phyloP scores from a whole-genome alignment of 345 rosid species.

The Boechera stricta region DNA sequence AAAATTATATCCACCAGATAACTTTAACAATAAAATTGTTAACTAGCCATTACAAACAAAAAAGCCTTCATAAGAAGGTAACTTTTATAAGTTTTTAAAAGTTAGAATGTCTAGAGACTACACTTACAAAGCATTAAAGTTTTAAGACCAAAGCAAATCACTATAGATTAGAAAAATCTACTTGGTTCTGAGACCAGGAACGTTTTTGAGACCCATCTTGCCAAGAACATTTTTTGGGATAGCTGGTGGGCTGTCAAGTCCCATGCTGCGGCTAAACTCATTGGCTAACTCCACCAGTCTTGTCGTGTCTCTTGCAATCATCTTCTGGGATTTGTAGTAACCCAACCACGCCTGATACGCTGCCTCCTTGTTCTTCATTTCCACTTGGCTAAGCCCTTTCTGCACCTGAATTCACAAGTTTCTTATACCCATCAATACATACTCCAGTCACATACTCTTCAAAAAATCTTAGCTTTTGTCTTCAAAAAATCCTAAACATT shows the following conservation, averaged over 20 bases:
- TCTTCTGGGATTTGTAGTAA: constrained; percentile 86
- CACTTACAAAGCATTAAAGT: constrained; percentile 25
- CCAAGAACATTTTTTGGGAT: constrained; percentile 72
- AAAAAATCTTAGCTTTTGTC: neutral
- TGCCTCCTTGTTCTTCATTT: constrained; percentile 85
- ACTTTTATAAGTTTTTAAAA: neutral
- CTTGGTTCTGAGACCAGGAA: constrained; percentile 84
- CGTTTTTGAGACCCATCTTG: constrained; percentile 92
- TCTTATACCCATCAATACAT: constrained; percentile 18
- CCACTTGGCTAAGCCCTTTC: constrained; percentile 71
- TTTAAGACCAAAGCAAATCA: constrained; percentile 2
- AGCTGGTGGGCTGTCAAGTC: constrained; percentile 82
- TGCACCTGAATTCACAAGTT: constrained; percentile 62
- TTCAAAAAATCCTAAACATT: constrained; percentile 22
- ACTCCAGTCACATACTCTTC: neutral
- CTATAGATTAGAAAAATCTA: constrained; percentile 39
- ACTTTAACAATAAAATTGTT: no score
- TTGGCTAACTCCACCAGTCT: constrained; percentile 92
- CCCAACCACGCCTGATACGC: constrained; percentile 99
- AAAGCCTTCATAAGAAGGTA: neutral
- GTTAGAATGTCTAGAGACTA: neutral
- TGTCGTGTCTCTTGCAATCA: constrained; percentile 68
- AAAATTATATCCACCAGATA: no score
- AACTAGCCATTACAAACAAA: neutral
- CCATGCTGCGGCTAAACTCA: constrained; percentile 96